A percentile compares a stretch with the other conserved stretches of the same genome.
Conservation (phyloP, 1,139 yeast genomes). For the Debaryomyces robertsiae region DNA sequence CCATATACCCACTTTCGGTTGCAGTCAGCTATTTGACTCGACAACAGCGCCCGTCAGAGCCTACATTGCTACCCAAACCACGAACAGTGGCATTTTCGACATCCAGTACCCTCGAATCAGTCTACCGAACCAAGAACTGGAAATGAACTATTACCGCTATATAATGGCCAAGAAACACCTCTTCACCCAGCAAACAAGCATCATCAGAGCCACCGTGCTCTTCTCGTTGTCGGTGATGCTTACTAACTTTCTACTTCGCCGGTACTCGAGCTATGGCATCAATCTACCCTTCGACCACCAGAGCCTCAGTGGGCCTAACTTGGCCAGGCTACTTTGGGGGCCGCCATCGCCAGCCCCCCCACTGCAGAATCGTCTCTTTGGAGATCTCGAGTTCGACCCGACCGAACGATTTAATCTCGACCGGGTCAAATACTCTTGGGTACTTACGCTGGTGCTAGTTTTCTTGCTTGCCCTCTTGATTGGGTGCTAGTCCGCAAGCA, state of each 20-base stretch:
- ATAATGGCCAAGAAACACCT: not conserved
- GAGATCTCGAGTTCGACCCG: constrained; percentile 22
- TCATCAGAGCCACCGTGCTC: constrained; percentile 5
- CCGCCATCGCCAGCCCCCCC: no score
- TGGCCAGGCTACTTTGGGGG: no score
- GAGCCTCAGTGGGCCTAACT: no score
- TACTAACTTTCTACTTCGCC: constrained; percentile 1
- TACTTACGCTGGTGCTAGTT: constrained; percentile 14
- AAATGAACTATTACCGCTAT: constrained; percentile 1
- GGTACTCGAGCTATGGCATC: constrained; percentile 1
- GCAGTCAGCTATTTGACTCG: no score
- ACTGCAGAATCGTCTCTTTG: constrained; percentile 4
- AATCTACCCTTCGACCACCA: no score
- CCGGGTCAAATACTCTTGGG: constrained; percentile 24
- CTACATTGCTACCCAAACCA: no score
- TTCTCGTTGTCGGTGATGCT: constrained; percentile 2
- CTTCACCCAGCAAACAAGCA: constrained; percentile 1
- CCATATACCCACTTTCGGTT: no score
- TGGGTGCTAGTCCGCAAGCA: constrained; percentile 1
- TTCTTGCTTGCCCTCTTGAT: constrained; percentile 6
- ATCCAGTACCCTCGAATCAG: no score
- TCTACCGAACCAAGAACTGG: no score
- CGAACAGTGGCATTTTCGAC: no score
- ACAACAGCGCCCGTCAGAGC: no score
- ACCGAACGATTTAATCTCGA: constrained; percentile 28